These are phyloP conservation scores for Pterulicium gracile DNA, from an alignment of 1,284 basidiomycete genomes.

Conservation along the genomic window DNA sequence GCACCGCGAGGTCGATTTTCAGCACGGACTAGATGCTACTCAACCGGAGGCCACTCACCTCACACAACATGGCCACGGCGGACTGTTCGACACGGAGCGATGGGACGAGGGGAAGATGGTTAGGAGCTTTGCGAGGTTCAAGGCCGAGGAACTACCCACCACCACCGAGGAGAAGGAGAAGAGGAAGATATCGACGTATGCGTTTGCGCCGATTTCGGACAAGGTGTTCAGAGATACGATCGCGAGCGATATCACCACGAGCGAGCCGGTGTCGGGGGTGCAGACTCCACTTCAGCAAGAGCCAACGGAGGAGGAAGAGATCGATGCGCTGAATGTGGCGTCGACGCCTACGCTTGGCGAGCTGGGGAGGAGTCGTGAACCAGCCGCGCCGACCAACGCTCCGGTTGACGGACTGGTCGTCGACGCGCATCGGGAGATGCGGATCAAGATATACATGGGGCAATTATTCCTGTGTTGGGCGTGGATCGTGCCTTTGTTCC, in stretches of 20 bases:
- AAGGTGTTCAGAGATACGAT: too few relatives aligned
- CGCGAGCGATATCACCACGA: too few relatives aligned
- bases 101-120: constrained; percentile 78
- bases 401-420: constrained; percentile 41
- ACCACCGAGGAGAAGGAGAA: too few relatives aligned
- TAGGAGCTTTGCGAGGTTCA: constrained; percentile 55
- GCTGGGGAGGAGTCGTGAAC: constrained; percentile 10
- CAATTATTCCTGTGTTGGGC: constrained; percentile 73
- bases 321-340: constrained; percentile 6
- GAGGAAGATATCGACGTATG: too few relatives aligned
- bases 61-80: constrained; percentile 25
- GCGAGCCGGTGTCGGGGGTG: too few relatives aligned
- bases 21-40: constrained; percentile 23
- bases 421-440: constrained; percentile 60
- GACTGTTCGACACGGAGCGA: constrained; percentile 36
- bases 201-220: constrained; percentile 8
- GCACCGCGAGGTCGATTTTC: not conserved
- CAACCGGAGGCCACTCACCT: constrained; percentile 25
- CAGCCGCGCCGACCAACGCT: constrained; percentile 22
- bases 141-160: too few relatives aligned
- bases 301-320: too few relatives aligned
- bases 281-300: too few relatives aligned
- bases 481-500: constrained; percentile 78
- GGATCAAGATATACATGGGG: constrained; percentile 70
- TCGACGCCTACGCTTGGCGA: constrained; percentile 1